phyloP scores from a whole-genome alignment of 257 asterid species.

The Lycium barbarum region DNA sequence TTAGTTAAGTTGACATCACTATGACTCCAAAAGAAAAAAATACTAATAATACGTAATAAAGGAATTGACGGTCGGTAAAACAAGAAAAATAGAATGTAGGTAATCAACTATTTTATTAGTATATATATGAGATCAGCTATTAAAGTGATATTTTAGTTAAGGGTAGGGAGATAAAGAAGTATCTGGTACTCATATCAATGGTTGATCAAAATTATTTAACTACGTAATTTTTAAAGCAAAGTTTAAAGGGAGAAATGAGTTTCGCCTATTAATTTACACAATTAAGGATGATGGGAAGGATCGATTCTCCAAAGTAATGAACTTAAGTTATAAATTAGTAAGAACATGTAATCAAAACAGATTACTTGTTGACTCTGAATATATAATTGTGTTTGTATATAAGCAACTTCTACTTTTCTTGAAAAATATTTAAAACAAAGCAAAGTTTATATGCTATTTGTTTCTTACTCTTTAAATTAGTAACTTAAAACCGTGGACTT shows the following conservation, averaged over 20 bases:
- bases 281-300: background rate
- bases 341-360: background rate
- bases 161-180: background rate
- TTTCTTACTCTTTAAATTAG: background rate
- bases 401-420: background rate
- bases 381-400: background rate
- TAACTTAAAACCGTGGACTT: background rate
- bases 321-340: background rate
- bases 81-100: background rate
- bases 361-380: background rate
- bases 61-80: background rate
- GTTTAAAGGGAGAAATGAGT: background rate
- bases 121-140: background rate
- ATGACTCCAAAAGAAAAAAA: background rate
- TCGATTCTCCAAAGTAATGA: background rate
- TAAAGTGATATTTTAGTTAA: background rate
- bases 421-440: background rate
- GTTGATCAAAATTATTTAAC: background rate
- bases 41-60: background rate
- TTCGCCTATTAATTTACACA: background rate
- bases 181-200: background rate
- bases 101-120: no score
- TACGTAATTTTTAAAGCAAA: background rate
- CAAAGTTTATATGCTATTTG: background rate
- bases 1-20: background rate